Evolutionary conservation across 1,139 yeast genomes (phyloP).

Genomic region (Arxiozyma slooffiae): DNA sequence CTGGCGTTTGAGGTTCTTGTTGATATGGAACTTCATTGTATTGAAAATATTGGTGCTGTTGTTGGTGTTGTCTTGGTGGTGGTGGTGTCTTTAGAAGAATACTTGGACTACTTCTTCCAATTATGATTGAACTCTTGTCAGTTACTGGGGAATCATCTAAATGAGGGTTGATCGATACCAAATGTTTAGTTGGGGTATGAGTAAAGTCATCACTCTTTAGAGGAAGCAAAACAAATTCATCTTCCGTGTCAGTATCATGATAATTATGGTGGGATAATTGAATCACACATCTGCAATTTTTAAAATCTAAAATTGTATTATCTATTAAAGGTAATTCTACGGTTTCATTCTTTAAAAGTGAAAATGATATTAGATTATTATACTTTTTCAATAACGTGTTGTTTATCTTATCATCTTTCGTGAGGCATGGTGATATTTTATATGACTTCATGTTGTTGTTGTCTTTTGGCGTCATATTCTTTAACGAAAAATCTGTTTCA

Average conservation of each 20-base stretch:
- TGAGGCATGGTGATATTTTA: background rate
- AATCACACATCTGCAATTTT: slow-evolving; percentile 28
- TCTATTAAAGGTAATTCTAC: slow-evolving; percentile 46
- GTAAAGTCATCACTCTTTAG: slow-evolving; percentile 18
- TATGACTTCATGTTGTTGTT: slow-evolving; percentile 1
- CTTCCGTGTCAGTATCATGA: slow-evolving; percentile 31
- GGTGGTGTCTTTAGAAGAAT: background rate
- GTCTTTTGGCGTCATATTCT: slow-evolving; percentile 8
- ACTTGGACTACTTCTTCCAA: background rate
- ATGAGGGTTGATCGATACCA: slow-evolving; percentile 7
- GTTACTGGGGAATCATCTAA: slow-evolving; percentile 15
- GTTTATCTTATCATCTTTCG: background rate
- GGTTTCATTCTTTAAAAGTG: slow-evolving; percentile 45
- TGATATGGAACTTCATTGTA: background rate
- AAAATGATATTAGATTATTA: slow-evolving; percentile 42
- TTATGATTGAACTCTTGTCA: slow-evolving; percentile 4
- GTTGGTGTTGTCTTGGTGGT: background rate
- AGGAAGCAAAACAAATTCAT: slow-evolving; percentile 8
- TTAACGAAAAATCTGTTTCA: slow-evolving; percentile 19
- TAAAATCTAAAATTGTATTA: slow-evolving; percentile 47
- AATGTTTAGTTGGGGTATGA: slow-evolving; percentile 9
- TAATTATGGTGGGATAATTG: background rate
- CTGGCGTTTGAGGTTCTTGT: slow-evolving; percentile 1
- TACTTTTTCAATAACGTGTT: slow-evolving; percentile 1
- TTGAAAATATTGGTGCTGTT: background rate